A percentile compares a stretch with the other conserved stretches of the same genome.
These are phyloP conservation scores for Bjerkandera adusta DNA, from an alignment of 1,284 basidiomycete genomes.

Conservation along the genomic window DNA sequence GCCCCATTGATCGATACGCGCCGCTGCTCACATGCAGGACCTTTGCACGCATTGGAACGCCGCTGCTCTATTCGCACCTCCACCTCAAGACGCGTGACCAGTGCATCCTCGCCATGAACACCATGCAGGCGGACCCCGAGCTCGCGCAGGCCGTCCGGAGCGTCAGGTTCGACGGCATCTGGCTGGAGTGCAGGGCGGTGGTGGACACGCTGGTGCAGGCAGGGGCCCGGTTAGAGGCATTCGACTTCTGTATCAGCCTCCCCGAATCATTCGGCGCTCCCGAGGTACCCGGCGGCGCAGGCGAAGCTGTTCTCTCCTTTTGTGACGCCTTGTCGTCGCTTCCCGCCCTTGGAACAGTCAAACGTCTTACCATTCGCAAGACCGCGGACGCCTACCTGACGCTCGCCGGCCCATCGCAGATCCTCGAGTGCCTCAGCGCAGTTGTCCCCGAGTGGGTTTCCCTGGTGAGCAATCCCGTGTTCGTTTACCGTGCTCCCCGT, in stretches of 20 bases:
- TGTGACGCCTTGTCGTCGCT: conserved; percentile 37
- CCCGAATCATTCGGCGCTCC: conserved; percentile 3
- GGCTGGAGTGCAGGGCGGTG: conserved; percentile 25
- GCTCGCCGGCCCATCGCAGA: conserved; percentile 39
- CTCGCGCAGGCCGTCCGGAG: conserved; percentile 38
- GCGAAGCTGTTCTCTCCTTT: conserved; percentile 35
- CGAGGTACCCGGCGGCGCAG: conserved; percentile 19
- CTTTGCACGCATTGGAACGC: conserved; percentile 51
- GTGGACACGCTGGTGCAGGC: conserved; percentile 42
- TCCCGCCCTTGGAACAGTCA: conserved; percentile 22
- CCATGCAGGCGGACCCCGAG: conserved; percentile 34
- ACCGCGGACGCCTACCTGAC: conserved; percentile 45
- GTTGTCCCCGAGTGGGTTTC: conserved; percentile 41
- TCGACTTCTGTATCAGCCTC: conserved; percentile 10
- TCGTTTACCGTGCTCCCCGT: neutral
- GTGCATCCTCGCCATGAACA: conserved; percentile 36
- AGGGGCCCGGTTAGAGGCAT: conserved; percentile 27
- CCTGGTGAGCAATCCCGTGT: conserved; percentile 49
- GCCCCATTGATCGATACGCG: conserved; percentile 24
- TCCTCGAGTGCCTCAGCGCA: conserved; percentile 43
- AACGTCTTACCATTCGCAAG: conserved; percentile 50
- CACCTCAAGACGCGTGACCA: conserved; percentile 38
- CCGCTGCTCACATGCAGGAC: conserved; percentile 45
- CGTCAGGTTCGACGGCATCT: conserved; percentile 36
- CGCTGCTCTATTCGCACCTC: conserved; percentile 49